Evolutionary conservation across 345 rosid species (phyloP).

Genomic region (Pugionium dolabratum): DNA sequence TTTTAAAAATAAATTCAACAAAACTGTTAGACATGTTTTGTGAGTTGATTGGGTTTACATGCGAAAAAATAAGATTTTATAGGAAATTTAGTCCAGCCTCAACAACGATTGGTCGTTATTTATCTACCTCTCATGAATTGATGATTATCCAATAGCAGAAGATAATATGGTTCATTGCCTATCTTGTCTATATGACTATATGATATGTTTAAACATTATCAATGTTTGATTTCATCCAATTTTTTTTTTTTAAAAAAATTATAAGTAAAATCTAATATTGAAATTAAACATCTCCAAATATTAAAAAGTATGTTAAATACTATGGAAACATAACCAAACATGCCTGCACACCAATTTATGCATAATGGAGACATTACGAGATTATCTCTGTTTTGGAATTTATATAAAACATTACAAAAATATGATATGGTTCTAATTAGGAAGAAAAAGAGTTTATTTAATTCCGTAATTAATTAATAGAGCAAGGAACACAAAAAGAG

Average conservation of each 20-base stretch:
- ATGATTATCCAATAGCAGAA: slow-evolving; percentile 22
- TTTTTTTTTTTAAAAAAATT: too few relatives aligned
- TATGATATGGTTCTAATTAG: neutral
- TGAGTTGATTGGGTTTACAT: slow-evolving; percentile 9
- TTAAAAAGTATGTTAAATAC: neutral
- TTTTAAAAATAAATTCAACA: neutral
- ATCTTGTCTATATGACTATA: slow-evolving; percentile 6
- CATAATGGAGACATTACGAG: neutral
- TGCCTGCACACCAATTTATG: neutral
- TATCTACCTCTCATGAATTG: slow-evolving; percentile 24
- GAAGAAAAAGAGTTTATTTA: neutral
- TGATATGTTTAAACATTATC: neutral
- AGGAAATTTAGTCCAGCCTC: slow-evolving; percentile 9
- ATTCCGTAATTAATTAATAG: neutral
- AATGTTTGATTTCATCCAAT: neutral
- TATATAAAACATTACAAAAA: neutral
- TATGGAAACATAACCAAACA: neutral
- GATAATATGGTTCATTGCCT: slow-evolving; percentile 14
- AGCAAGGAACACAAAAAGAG: slow-evolving; percentile 6
- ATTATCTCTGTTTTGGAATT: neutral
- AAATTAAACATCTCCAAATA: neutral
- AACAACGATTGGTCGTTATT: slow-evolving; percentile 21
- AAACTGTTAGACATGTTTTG: slow-evolving; percentile 15
- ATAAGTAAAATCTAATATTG: neutral
- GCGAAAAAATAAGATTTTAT: neutral